Conservation (phyloP, 768 basidiomycete genomes). For the Phlebiopsis flavidoalba region DNA sequence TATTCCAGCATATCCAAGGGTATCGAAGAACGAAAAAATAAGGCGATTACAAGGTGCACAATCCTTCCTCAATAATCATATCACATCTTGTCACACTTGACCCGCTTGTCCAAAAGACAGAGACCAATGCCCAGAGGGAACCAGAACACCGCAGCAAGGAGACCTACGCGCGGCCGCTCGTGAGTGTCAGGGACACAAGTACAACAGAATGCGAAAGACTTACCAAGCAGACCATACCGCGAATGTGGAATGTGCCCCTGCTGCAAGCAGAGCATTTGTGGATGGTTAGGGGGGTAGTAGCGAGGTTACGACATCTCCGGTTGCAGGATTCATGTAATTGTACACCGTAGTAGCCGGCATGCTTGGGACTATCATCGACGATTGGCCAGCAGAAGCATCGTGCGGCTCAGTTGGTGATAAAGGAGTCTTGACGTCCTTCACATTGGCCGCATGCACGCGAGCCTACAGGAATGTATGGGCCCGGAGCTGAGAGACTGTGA, state of each 20-base stretch:
- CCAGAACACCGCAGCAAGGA: slow-evolving; percentile 82
- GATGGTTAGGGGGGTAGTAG: slow-evolving; percentile 71
- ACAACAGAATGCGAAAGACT: slow-evolving; percentile 18
- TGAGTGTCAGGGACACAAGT: slow-evolving; percentile 2
- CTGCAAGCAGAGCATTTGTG: slow-evolving; percentile 84
- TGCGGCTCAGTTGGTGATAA: background rate
- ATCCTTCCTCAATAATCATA: slow-evolving; percentile 26
- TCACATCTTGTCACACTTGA: slow-evolving; percentile 58
- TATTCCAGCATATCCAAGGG: too few relatives aligned
- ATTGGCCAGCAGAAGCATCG: slow-evolving; percentile 13
- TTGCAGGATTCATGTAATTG: slow-evolving; percentile 62
- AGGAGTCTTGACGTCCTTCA: slow-evolving; percentile 17
- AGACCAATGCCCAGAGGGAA: slow-evolving; percentile 79
- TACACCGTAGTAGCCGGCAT: slow-evolving; percentile 51
- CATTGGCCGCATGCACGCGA: slow-evolving; percentile 1
- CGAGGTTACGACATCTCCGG: slow-evolving; percentile 40
- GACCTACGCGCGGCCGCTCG: slow-evolving; percentile 36
- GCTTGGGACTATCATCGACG: slow-evolving; percentile 21
- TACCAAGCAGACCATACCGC: slow-evolving; percentile 68
- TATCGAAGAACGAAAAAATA: too few relatives aligned
- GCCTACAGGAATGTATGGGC: slow-evolving; percentile 17
- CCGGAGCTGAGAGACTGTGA: slow-evolving; percentile 4
- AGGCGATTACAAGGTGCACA: slow-evolving; percentile 8
- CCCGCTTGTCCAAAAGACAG: slow-evolving; percentile 70
- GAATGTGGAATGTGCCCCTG: slow-evolving; percentile 64